Conservation (phyloP, 768 basidiomycete genomes). For the Lepiota venenata region DNA sequence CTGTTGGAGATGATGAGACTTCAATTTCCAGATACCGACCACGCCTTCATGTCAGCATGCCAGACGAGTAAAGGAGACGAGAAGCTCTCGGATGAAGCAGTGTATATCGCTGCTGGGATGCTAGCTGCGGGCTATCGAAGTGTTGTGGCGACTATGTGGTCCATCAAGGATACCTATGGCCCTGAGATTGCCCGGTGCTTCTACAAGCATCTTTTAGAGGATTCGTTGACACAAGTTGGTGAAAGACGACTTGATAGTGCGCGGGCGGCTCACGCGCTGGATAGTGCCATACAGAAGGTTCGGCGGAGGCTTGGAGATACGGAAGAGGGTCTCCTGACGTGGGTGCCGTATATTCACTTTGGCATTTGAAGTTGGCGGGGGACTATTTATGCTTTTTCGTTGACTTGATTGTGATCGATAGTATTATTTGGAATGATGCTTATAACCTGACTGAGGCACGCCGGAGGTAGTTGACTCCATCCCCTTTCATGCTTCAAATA, state of each 20-base stretch:
- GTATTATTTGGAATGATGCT: too few relatives aligned
- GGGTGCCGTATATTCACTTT: conserved; percentile 14
- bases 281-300: conserved; percentile 14
- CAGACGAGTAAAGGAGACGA: conserved; percentile 30
- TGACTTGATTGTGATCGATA: too few relatives aligned
- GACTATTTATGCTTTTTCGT: too few relatives aligned
- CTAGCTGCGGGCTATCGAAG: conserved; percentile 24
- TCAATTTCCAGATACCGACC: conserved; percentile 13
- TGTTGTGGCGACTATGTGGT: conserved; percentile 38
- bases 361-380: too few relatives aligned
- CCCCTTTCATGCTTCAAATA: too few relatives aligned
- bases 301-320: conserved; percentile 9
- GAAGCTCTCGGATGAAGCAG: conserved; percentile 11
- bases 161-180: conserved; percentile 27
- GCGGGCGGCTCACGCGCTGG: conserved; percentile 17
- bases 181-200: conserved; percentile 24
- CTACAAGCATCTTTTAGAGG: conserved; percentile 18
- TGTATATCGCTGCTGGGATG: conserved; percentile 40
- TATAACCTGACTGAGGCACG: too few relatives aligned
- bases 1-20: conserved; percentile 9
- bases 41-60: conserved; percentile 40
- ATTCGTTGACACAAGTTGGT: background rate
- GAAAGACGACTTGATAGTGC: conserved; percentile 1
- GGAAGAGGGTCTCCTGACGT: conserved; percentile 10
- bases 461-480: too few relatives aligned